A percentile compares a stretch with the other conserved stretches of the same genome.
These are phyloP conservation scores for Lanmaoa pseudosensibilis DNA, from an alignment of 768 basidiomycete species.

Conservation along the genomic window DNA sequence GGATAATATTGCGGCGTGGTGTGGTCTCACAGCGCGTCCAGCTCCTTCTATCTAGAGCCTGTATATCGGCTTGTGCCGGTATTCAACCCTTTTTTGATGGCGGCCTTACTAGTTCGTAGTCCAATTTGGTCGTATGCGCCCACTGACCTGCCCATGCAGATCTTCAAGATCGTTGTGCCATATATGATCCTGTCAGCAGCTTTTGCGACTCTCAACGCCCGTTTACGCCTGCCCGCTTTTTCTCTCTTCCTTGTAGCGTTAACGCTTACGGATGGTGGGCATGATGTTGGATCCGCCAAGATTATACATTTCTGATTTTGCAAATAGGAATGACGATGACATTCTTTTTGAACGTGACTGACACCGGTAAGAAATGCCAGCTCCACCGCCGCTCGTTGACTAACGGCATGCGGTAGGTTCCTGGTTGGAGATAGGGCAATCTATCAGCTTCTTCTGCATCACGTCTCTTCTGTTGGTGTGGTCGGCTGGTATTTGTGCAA, in stretches of 20 bases:
- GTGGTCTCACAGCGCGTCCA: slow-evolving; percentile 22
- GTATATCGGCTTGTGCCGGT: slow-evolving; percentile 85
- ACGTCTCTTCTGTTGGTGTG: slow-evolving; percentile 76
- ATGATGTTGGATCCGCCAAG: background rate
- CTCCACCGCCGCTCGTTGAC: background rate
- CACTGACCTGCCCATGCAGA: slow-evolving; percentile 36
- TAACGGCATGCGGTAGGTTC: slow-evolving; percentile 49
- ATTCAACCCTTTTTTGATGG: slow-evolving; percentile 86
- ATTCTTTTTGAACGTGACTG: slow-evolving; percentile 82
- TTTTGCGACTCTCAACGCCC: slow-evolving; percentile 68
- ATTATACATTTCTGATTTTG: slow-evolving; percentile 1
- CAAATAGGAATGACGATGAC: slow-evolving; percentile 71
- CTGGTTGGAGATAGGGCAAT: slow-evolving; percentile 88
- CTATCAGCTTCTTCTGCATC: slow-evolving; percentile 86
- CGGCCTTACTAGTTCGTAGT: slow-evolving; percentile 56
- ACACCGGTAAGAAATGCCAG: slow-evolving; percentile 54
- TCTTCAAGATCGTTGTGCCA: slow-evolving; percentile 82
- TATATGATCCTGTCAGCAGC: slow-evolving; percentile 73
- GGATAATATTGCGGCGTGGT: background rate
- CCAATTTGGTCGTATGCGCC: background rate
- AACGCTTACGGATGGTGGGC: slow-evolving; percentile 41
- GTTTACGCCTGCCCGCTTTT: slow-evolving; percentile 71
- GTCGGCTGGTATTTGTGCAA: slow-evolving; percentile 72
- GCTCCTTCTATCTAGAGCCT: slow-evolving; percentile 84
- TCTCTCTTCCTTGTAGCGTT: slow-evolving; percentile 78